These are phyloP conservation scores for Eutypa lata DNA, from an alignment of 2,329 filamentous ascomycete species.

Conservation along the genomic window DNA sequence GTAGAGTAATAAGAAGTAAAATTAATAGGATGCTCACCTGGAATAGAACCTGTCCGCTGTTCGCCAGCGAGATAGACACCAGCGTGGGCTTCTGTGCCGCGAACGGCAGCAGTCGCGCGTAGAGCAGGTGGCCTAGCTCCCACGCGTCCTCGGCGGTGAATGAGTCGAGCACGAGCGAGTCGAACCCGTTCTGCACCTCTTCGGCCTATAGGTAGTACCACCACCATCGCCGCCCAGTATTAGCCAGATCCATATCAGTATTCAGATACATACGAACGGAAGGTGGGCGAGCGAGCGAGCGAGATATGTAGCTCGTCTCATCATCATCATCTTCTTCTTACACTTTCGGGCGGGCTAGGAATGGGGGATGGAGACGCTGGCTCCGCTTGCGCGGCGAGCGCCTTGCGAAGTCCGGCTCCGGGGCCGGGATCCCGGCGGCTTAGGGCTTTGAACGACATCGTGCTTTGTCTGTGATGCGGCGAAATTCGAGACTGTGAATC, in stretches of 20 bases:
- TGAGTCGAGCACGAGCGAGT: slow-evolving; percentile 42
- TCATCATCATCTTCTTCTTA: slow-evolving; percentile 3
- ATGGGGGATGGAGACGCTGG: slow-evolving; percentile 2
- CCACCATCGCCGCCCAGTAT: not conserved
- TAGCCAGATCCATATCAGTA: too few relatives aligned
- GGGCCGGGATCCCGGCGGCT: not conserved
- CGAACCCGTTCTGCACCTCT: slow-evolving; percentile 31
- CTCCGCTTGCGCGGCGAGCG: not conserved
- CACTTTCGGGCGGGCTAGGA: slow-evolving; percentile 11
- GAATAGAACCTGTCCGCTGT: slow-evolving; percentile 62
- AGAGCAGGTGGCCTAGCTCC: slow-evolving; percentile 61
- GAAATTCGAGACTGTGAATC: too few relatives aligned
- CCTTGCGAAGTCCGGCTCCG: not conserved
- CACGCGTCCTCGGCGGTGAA: slow-evolving; percentile 66
- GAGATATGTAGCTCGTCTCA: not conserved
- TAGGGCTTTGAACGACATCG: not conserved
- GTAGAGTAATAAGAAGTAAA: too few relatives aligned
- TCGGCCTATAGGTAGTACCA: slow-evolving; percentile 18
- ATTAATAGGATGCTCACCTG: slow-evolving; percentile 42
- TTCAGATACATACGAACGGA: too few relatives aligned
- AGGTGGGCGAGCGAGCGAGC: too few relatives aligned
- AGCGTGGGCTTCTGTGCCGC: slow-evolving; percentile 47
- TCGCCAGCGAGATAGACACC: slow-evolving; percentile 63
- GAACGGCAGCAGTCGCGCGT: slow-evolving; percentile 57
- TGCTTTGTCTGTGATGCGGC: too few relatives aligned